Evolutionary conservation across 768 basidiomycete genomes (phyloP), one percentile per base, ranked within the genome.

Genomic region (Chalciporus chontae): DNA sequence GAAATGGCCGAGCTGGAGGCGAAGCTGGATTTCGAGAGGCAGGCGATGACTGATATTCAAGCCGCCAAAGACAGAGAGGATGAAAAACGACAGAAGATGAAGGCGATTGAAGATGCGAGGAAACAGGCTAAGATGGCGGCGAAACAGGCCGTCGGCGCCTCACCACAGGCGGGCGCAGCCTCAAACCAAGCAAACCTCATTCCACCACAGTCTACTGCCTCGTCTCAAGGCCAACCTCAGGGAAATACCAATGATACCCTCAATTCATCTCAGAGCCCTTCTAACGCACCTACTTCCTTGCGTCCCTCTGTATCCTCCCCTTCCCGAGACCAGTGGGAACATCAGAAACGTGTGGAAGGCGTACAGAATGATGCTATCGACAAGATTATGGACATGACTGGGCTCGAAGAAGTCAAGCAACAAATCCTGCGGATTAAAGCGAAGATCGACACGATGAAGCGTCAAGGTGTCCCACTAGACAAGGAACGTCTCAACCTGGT

Each of bases 301-400:
- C 39, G 40, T 11, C 40, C 50, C 5, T 26, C 45, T 7, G 24
- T 42, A 1, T 6, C 34, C 15, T 76, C 75, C 0, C 59, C 60
- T 14, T 65, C 77, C 1, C 58, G 72, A 58, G 45, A 54, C 0
- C 72, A 79, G 45, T 85, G 84, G 84, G 59, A 74, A 43, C 69
- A 75, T 10, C 76, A 78, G 64, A 86, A 87, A 61, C 59, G 58
- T 1, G 43, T 79, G 2, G 76, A 80, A n/a, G 83, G 84, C 5
- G 73, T 69, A 3, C 66, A 56, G 17, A 82, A 81, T 47, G 48
- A 58, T 4, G 67, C 75, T 14, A 76, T 87, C n/a, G 85, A 87
- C 50, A 67, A 70, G 4, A 75, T 86, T 53, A 86, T 86, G 84
- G 74, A 65, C 17, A 75, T 87, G 76, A 81, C 73, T 3, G 85